Evolutionary conservation across 1,284 basidiomycete genomes (phyloP), one percentile per base, ranked within the genome.

Genomic region (Rhizopogon parksii): DNA sequence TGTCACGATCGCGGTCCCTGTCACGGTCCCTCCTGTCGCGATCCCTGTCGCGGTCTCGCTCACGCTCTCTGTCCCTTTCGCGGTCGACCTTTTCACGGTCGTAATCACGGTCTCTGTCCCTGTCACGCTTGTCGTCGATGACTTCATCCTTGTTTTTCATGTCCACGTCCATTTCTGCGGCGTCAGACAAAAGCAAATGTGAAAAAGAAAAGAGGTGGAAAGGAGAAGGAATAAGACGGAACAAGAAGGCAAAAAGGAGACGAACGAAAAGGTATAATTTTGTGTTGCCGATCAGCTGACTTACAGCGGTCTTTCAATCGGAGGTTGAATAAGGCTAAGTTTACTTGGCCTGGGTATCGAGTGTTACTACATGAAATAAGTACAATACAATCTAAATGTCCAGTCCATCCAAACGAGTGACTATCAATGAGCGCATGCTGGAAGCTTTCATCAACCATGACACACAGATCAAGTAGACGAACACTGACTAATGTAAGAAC

Each of bases 111-210:
- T 77, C 74, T 50, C 73, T 67, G 50, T 80, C 73, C 63, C 69
- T 76, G 65, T 69, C 75, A 50, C 74, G 67, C 64, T 78, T 76
- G 46, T 82, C 82, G 27, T 86, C 84, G 6, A 72, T 68, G 9
- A 30, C 27, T 36, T 85, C 82, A 46, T 85, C 84, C 64, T 86
- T 87, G 59, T 67, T 71, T 67, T 85, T 84, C 84, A 86, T 87
- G 57, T 88, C 86, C 55, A 87, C 76, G 65, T 88, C 86, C 85
- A 88, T 88, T 59, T 38, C 60, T 52, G 53, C 14, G 34, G 40
- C 30, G 30, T 36, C 32, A 17, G 24, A 35, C 19, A 25, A 36
- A 12, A 32, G 25, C 17, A 37, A 34, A 12, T 24, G 49, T 24
- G 34, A 42, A 32, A 37, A 32, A 45, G 30, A 36, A 43, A 32